phyloP scores from a whole-genome alignment of 2,329 filamentous ascomycete species.

The Aureobasidium sp. region DNA sequence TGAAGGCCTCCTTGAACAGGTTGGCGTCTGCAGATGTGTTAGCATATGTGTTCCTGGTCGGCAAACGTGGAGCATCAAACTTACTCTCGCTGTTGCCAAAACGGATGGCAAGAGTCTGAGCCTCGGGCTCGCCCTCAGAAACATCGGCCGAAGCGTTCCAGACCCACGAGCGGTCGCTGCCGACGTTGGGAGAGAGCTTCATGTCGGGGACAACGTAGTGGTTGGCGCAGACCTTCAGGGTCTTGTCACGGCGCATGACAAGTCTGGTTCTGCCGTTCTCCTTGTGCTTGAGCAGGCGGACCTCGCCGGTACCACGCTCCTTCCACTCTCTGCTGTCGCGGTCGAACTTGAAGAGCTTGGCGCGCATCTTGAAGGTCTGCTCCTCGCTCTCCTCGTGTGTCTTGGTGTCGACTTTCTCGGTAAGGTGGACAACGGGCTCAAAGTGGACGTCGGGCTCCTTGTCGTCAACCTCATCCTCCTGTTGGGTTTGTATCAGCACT shows the following conservation, averaged over 20 bases:
- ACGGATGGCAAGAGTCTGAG: slow-evolving; percentile 89
- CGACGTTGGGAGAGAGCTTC: slow-evolving; percentile 97
- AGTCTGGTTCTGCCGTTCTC: slow-evolving; percentile 96
- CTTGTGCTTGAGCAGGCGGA: slow-evolving; percentile 95
- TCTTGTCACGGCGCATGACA: slow-evolving; percentile 99
- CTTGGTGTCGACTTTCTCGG: slow-evolving; percentile 93
- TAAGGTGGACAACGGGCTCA: slow-evolving; percentile 91
- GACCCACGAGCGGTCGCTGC: slow-evolving; percentile 97
- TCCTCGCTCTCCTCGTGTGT: slow-evolving; percentile 98
- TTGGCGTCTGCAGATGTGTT: slow-evolving; percentile 64
- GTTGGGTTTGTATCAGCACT: slow-evolving; percentile 11
- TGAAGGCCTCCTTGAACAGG: slow-evolving; percentile 92
- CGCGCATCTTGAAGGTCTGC: slow-evolving; percentile 98
- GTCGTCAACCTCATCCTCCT: slow-evolving; percentile 29
- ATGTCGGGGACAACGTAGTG: slow-evolving; percentile 99
- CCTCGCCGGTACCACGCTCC: slow-evolving; percentile 95
- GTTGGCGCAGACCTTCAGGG: slow-evolving; percentile 99
- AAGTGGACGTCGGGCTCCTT: slow-evolving; percentile 82
- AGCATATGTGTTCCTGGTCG: not conserved
- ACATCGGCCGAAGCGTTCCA: slow-evolving; percentile 98
- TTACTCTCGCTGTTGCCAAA: slow-evolving; percentile 96
- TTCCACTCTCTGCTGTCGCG: slow-evolving; percentile 93
- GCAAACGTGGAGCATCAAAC: slow-evolving; percentile 23
- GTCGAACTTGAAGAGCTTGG: slow-evolving; percentile 98
- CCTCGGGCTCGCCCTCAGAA: slow-evolving; percentile 94